Conservation (phyloP, 2,329 filamentous ascomycete species). For the Pestalotiopsis sp. region DNA sequence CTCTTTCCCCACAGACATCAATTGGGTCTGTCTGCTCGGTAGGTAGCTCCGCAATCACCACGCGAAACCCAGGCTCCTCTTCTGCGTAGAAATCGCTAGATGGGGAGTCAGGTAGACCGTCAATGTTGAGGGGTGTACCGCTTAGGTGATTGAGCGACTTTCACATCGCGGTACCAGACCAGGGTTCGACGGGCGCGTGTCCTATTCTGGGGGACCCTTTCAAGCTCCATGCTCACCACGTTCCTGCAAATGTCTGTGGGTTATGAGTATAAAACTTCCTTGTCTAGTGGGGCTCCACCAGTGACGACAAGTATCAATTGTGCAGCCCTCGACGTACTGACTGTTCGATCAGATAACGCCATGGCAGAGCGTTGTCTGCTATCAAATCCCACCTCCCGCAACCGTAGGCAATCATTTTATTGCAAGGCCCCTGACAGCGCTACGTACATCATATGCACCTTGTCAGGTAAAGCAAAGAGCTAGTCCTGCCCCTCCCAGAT, state of each 20-base stretch:
- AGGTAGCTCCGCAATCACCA: conserved; percentile 1
- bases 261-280: background rate
- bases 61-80: background rate
- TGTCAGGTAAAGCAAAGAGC: background rate
- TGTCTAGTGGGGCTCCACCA: background rate
- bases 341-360: background rate
- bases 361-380: background rate
- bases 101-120: background rate
- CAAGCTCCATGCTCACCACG: background rate
- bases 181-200: background rate
- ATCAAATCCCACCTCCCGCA: background rate
- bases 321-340: background rate
- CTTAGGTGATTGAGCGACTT: background rate
- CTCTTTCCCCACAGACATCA: background rate
- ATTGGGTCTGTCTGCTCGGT: background rate
- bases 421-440: background rate
- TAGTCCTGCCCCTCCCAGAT: background rate
- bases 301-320: conserved; percentile 1
- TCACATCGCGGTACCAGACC: background rate
- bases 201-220: background rate
- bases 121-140: background rate
- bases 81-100: background rate
- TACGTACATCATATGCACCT: background rate
- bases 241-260: conserved; percentile 4
- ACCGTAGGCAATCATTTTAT: background rate